Conservation (phyloP, 495 filamentous ascomycete species). For the Penicillium pancosmium region DNA sequence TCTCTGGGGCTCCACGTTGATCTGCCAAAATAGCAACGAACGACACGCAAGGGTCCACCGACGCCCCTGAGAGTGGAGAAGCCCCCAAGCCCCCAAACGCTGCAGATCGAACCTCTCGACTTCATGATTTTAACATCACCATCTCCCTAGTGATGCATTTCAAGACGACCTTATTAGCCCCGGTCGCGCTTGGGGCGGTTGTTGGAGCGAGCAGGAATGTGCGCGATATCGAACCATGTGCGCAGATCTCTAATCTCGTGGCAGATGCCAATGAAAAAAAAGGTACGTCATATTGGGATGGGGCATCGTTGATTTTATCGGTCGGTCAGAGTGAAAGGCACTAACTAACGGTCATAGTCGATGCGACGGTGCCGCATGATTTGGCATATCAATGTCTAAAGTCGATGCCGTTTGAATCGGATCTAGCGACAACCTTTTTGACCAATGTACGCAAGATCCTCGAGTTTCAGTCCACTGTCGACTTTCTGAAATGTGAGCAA, state of each 20-base stretch:
- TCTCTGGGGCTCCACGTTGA: slow-evolving; percentile 17
- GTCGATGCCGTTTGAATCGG: slow-evolving; percentile 58
- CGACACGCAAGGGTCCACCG: slow-evolving; percentile 28
- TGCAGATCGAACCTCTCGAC: slow-evolving; percentile 1
- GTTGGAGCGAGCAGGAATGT: slow-evolving; percentile 16
- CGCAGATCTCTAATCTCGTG: slow-evolving; percentile 25
- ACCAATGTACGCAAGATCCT: slow-evolving; percentile 57
- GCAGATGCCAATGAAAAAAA: slow-evolving; percentile 20
- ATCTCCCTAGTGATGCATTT: slow-evolving; percentile 20
- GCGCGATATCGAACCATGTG: slow-evolving; percentile 30
- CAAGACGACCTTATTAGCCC: slow-evolving; percentile 14
- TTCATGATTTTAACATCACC: slow-evolving; percentile 15
- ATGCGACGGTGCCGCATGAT: slow-evolving; percentile 21
- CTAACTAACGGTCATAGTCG: slow-evolving; percentile 23
- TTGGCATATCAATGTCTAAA: slow-evolving; percentile 55
- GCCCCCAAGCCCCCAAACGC: slow-evolving; percentile 6
- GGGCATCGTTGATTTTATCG: not conserved
- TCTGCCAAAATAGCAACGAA: slow-evolving; percentile 28
- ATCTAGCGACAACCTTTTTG: slow-evolving; percentile 53
- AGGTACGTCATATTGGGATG: slow-evolving; percentile 15
- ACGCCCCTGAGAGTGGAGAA: slow-evolving; percentile 27
- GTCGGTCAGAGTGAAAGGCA: not conserved
- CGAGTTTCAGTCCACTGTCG: slow-evolving; percentile 59
- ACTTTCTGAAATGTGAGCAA: slow-evolving; percentile 47
- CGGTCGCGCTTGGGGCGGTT: slow-evolving; percentile 19